phyloP scores from a whole-genome alignment of 176 grass and related monocot species.

The Alopecurus myosuroides region DNA sequence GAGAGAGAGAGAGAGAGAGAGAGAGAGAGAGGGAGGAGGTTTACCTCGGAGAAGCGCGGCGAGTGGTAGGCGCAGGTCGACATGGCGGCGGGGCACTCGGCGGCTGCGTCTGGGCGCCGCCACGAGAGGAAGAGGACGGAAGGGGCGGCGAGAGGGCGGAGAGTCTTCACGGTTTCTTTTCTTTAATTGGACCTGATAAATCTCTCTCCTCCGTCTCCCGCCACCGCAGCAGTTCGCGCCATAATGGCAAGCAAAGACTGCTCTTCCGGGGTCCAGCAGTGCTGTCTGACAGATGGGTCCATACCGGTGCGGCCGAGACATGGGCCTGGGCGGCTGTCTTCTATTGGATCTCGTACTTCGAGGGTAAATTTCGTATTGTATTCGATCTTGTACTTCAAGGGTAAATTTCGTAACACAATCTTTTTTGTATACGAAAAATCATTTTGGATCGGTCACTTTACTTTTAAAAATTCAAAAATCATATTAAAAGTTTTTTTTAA shows the following conservation, averaged over 20 bases:
- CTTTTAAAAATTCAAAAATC: too few species aligned
- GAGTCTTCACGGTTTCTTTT: background rate
- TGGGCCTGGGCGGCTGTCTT: background rate
- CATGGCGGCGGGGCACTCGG: conserved; percentile 27
- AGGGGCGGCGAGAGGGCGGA: background rate
- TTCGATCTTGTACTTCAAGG: too few species aligned
- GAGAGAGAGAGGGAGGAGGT: background rate
- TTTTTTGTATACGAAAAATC: too few species aligned
- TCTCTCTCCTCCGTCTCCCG: conserved; percentile 3
- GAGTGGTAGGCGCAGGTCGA: conserved; percentile 57
- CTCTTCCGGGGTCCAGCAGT: background rate
- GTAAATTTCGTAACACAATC: background rate
- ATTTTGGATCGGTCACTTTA: too few species aligned
- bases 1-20: background rate
- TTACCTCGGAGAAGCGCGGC: conserved; percentile 86
- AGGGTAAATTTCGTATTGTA: background rate
- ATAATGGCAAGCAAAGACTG: background rate
- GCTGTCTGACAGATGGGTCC: background rate
- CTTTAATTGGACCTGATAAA: background rate
- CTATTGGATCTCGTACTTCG: background rate
- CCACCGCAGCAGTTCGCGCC: conserved; percentile 36
- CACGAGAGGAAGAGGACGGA: background rate
- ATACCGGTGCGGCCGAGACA: too few species aligned
- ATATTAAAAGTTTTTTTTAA: too few species aligned
- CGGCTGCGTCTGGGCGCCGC: conserved; percentile 11